Percentiles rank a stretch among this genome's conserved stretches.
These are phyloP conservation scores for Lycium ferocissimum DNA, from an alignment of 257 asterid genomes.

Conservation along the genomic window DNA sequence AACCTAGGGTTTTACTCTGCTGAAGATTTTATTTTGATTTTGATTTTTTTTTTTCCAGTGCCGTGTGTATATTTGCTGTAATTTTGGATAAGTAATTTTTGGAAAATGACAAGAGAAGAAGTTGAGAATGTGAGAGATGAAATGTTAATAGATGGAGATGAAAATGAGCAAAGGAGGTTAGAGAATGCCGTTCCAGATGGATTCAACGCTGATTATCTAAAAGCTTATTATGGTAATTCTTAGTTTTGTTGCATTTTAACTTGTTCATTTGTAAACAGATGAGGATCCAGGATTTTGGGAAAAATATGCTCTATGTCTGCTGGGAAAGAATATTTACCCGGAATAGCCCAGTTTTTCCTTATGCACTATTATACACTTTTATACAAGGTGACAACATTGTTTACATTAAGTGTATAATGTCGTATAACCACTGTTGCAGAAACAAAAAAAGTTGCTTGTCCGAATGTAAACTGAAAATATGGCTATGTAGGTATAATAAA, in stretches of 20 bases:
- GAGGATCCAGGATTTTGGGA: background rate
- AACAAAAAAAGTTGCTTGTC: too few relatives aligned
- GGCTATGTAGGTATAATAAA: too few relatives aligned
- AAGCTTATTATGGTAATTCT: slow-evolving; percentile 65
- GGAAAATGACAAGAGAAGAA: slow-evolving; percentile 55
- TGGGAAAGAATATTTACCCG: too few relatives aligned
- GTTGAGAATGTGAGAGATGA: slow-evolving; percentile 53
- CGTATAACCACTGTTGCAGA: too few relatives aligned
- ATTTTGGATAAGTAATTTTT: background rate
- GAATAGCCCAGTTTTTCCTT: too few relatives aligned
- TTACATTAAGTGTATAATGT: too few relatives aligned
- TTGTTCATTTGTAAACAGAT: background rate
- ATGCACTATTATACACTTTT: too few relatives aligned
- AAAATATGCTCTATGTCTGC: too few relatives aligned
- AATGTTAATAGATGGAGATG: slow-evolving; percentile 66
- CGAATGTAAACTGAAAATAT: too few relatives aligned
- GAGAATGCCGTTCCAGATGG: slow-evolving; percentile 51
- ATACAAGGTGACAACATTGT: too few relatives aligned
- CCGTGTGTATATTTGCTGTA: background rate
- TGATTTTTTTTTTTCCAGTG: slow-evolving; percentile 3
- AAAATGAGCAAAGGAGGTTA: background rate
- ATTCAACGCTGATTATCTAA: slow-evolving; percentile 74
- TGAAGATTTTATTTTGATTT: background rate
- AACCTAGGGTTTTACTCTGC: background rate
- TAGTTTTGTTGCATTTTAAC: background rate